phyloP scores from a whole-genome alignment of 768 basidiomycete genomes.

The Kwoniella mangroviensis region DNA sequence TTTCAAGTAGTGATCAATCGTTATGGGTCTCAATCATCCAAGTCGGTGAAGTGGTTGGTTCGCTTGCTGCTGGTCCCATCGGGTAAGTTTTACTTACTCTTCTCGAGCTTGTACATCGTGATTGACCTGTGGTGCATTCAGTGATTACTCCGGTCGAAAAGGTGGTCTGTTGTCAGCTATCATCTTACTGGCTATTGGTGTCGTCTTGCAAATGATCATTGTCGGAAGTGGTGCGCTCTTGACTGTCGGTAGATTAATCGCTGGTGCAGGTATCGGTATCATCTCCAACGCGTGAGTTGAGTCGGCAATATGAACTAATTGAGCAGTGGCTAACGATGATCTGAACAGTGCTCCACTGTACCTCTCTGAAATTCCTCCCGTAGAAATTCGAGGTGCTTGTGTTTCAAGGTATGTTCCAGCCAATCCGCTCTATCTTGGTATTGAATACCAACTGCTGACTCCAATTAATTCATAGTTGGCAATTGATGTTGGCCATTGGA shows the following conservation, averaged over 20 bases:
- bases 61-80: conserved; percentile 52
- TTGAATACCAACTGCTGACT: not conserved
- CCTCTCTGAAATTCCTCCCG: conserved; percentile 56
- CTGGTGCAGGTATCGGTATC: conserved; percentile 55
- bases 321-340: not conserved
- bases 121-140: not conserved
- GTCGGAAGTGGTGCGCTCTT: conserved; percentile 40
- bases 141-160: conserved; percentile 53
- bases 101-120: not conserved
- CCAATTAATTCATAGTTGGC: conserved; percentile 41
- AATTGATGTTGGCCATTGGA: conserved; percentile 56
- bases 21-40: conserved; percentile 52
- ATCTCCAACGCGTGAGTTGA: conserved; percentile 42
- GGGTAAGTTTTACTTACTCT: conserved; percentile 28
- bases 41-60: conserved; percentile 57
- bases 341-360: conserved; percentile 52
- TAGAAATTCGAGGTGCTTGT: conserved; percentile 54
- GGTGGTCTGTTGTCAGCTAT: conserved; percentile 49
- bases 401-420: conserved; percentile 39
- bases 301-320: not conserved
- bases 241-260: conserved; percentile 55
- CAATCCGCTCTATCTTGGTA: not conserved
- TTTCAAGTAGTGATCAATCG: conserved; percentile 40
- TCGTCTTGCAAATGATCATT: conserved; percentile 47
- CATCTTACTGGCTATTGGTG: conserved; percentile 49